These are phyloP conservation scores for Polychaeton citri DNA, from an alignment of 2,329 filamentous ascomycete species.

Conservation along the genomic window DNA sequence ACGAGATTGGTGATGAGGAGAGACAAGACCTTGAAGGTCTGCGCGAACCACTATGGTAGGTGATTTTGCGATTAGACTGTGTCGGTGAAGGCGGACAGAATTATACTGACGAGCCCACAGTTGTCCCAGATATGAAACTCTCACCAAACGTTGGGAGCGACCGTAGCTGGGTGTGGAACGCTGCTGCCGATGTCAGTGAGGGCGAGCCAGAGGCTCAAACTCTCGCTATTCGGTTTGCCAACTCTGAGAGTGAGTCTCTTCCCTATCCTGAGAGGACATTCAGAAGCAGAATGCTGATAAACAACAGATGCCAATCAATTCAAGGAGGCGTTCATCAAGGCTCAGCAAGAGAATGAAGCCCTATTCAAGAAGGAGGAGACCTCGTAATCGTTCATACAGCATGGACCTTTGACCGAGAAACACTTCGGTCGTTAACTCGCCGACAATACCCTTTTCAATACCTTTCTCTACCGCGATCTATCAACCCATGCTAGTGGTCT, in stretches of 20 bases:
- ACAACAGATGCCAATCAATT: constrained; percentile 78
- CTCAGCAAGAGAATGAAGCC: constrained; percentile 88
- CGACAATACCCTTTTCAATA: too few relatives aligned
- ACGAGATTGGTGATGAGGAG: constrained; percentile 95
- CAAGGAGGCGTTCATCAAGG: constrained; percentile 95
- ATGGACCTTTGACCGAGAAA: too few relatives aligned
- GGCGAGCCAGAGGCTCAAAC: constrained; percentile 94
- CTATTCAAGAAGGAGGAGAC: constrained; percentile 44
- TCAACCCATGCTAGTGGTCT: too few relatives aligned
- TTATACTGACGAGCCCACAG: constrained; percentile 30
- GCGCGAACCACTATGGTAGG: constrained; percentile 98
- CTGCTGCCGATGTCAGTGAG: constrained; percentile 92
- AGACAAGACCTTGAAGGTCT: constrained; percentile 99
- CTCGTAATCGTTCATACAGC: too few relatives aligned
- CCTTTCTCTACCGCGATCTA: too few relatives aligned
- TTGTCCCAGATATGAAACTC: constrained; percentile 97
- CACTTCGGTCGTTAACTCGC: too few relatives aligned
- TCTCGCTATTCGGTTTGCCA: constrained; percentile 92
- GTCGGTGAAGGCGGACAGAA: background rate
- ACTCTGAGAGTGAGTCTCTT: constrained; percentile 69
- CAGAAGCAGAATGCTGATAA: constrained; percentile 6
- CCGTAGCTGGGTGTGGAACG: constrained; percentile 99
- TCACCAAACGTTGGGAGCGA: constrained; percentile 96
- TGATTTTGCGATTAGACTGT: constrained; percentile 9
- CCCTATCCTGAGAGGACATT: constrained; percentile 15